Evolutionary conservation across 352 stramenopile species (phyloP), one percentile per base, ranked within the genome.

Genomic region (Phytophthora multivora): DNA sequence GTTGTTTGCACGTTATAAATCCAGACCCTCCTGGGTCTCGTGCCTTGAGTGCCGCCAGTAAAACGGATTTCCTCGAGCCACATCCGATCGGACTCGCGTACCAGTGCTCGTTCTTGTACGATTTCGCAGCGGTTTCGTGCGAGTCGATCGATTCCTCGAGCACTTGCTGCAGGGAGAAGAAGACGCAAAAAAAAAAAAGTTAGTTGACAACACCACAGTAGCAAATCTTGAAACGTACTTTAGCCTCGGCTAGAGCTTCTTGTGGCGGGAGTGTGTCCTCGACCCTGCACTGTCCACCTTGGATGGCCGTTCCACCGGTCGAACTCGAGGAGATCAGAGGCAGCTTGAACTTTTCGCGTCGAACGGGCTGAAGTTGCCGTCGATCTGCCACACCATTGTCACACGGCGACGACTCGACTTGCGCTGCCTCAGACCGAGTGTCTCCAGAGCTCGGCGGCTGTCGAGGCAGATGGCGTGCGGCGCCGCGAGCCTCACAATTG

Each of bases 21-120:
- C 80, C 77, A 4, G 63, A 72, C 48, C 64, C 71, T 18, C 23
- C 43, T 21, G 56, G 45, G 60, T 90, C 77, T 4, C 69, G 66
- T 23, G 71, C 60, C 50, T 77, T 80, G 23, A 88, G 47, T 25
- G 75, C 66, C 4, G 71, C 55, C 2, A 83, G 62, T 43, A 90
- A 15, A 5, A 88, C 78, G 1, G 80, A 77, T 5, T 66, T 63
- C 35, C 68, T 80, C 28, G 77, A 90, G 9, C 80, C 80, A 18
- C 49, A 51, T 2, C 74, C 77, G 16, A 86, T 65, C 4, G 73
- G 73, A 46, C 77, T 89, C 4, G 46, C 63, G 47, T 86, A 87
- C 78, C 78, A 90, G 5, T 69, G 41, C 13, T 88, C 76, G 42
- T 83, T 61, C 53, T 88, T 90, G 67, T 83, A 90, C 21, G 75